Conservation (phyloP, 1,284 basidiomycete genomes). For the Moniliella sp. region DNA sequence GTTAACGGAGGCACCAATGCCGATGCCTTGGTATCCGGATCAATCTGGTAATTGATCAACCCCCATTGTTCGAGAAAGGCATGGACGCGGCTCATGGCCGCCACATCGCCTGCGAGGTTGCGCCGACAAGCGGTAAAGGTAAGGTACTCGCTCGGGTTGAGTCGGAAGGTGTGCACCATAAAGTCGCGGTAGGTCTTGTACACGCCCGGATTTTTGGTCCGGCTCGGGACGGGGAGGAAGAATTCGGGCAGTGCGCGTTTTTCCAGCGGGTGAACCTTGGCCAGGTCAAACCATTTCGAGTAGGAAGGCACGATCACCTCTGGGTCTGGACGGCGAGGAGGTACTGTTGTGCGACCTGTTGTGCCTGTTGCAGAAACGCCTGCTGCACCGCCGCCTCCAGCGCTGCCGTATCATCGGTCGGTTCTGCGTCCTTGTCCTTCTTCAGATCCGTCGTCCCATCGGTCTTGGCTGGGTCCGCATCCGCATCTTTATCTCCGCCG, state of each 20-base stretch:
- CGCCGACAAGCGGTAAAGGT: conserved; percentile 89
- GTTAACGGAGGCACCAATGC: conserved; percentile 89
- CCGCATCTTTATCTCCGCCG: too few relatives aligned
- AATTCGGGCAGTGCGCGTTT: conserved; percentile 83
- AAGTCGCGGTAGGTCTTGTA: conserved; percentile 99
- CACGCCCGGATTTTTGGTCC: conserved; percentile 67
- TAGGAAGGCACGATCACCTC: conserved; percentile 81
- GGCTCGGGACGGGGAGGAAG: conserved; percentile 75
- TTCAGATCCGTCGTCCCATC: conserved; percentile 16
- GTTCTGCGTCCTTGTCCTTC: conserved; percentile 8
- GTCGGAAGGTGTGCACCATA: conserved; percentile 93
- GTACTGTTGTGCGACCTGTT: conserved; percentile 73
- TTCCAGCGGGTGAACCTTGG: conserved; percentile 76
- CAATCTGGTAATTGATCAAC: conserved; percentile 94
- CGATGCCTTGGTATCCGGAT: conserved; percentile 82
- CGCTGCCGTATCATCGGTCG: too few relatives aligned
- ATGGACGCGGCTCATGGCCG: conserved; percentile 94
- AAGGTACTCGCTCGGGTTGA: conserved; percentile 82
- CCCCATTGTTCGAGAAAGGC: conserved; percentile 99
- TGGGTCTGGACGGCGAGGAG: conserved; percentile 92
- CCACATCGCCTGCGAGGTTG: conserved; percentile 90
- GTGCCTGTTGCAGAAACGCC: conserved; percentile 51
- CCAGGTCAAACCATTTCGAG: conserved; percentile 92
- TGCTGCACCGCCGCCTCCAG: conserved; percentile 45
- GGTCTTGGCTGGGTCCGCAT: too few relatives aligned